Conservation (phyloP, 352 stramenopile species). For the Bremia lactucae region DNA sequence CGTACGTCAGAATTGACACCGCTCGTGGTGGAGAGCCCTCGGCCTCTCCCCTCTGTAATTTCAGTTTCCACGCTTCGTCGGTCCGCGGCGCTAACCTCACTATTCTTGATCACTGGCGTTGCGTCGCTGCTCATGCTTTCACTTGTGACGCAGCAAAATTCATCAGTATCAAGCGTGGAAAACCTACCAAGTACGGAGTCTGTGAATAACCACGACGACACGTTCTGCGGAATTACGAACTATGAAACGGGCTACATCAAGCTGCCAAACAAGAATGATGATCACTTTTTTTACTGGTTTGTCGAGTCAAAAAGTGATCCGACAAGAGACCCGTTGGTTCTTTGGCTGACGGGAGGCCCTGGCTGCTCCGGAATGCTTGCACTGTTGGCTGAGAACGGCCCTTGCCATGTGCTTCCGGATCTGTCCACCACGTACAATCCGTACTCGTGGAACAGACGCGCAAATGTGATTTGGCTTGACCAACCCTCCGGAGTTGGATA, state of each 20-base stretch:
- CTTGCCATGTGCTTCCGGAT: slow-evolving; percentile 40
- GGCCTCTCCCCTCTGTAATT: too few relatives aligned
- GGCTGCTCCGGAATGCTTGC: slow-evolving; percentile 54
- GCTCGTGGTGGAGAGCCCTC: too few relatives aligned
- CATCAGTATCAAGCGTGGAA: too few relatives aligned
- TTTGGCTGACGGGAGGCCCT: slow-evolving; percentile 56
- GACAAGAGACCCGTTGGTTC: slow-evolving; percentile 36
- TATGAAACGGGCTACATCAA: slow-evolving; percentile 48
- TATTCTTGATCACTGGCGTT: too few relatives aligned
- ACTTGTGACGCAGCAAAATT: too few relatives aligned
- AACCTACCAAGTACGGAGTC: too few relatives aligned
- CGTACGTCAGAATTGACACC: too few relatives aligned
- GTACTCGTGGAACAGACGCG: slow-evolving; percentile 61
- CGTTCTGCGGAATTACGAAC: slow-evolving; percentile 39
- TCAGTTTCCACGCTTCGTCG: too few relatives aligned
- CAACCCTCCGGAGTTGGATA: slow-evolving; percentile 51
- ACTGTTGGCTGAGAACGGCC: slow-evolving; percentile 56
- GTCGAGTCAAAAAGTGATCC: slow-evolving; percentile 46
- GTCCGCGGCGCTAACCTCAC: too few relatives aligned
- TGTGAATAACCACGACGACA: too few relatives aligned
- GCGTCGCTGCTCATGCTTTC: too few relatives aligned
- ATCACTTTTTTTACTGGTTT: slow-evolving; percentile 73
- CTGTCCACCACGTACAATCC: slow-evolving; percentile 40
- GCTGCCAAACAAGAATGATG: slow-evolving; percentile 51
- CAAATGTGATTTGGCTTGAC: slow-evolving; percentile 63